These are phyloP conservation scores for Agarophyton chilense DNA, from an alignment of 23 red algal genomes.

Conservation along the genomic window DNA sequence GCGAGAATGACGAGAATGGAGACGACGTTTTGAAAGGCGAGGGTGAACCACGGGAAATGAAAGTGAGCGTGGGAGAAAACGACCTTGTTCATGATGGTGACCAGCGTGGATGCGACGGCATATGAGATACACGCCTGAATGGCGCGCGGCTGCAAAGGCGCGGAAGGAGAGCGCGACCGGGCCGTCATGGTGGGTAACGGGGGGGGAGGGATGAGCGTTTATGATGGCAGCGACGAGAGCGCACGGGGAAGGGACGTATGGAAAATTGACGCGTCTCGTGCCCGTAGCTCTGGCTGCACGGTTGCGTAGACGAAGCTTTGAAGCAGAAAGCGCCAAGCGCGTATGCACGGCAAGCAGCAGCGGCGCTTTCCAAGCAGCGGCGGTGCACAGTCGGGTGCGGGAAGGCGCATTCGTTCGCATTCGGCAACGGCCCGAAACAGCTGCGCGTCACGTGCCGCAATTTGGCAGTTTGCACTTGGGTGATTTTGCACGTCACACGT, in stretches of 20 bases:
- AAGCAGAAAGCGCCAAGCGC: not conserved
- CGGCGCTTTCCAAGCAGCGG: not conserved
- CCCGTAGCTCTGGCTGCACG: too few relatives aligned
- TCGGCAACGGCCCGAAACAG: too few relatives aligned
- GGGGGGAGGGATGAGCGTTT: too few relatives aligned
- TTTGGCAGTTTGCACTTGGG: too few relatives aligned
- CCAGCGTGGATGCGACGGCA: constrained; percentile 55
- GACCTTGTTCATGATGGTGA: constrained; percentile 91
- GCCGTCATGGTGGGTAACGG: constrained; percentile 8
- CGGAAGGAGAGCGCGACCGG: not conserved
- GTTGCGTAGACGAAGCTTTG: not conserved
- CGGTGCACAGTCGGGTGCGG: too few relatives aligned
- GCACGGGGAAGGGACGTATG: too few relatives aligned
- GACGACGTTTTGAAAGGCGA: constrained; percentile 85
- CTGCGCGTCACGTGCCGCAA: too few relatives aligned
- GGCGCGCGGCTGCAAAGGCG: constrained; percentile 6
- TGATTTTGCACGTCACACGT: too few relatives aligned
- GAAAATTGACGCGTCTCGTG: too few relatives aligned
- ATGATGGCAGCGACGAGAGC: not conserved
- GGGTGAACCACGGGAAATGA: constrained; percentile 91
- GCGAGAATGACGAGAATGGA: constrained; percentile 61
- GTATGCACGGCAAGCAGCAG: not conserved
- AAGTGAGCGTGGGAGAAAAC: constrained; percentile 88
- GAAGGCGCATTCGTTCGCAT: too few relatives aligned
- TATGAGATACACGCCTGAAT: constrained; percentile 54